phyloP scores from a whole-genome alignment of 2,329 filamentous ascomycete species.

The Aciculosporium take region DNA sequence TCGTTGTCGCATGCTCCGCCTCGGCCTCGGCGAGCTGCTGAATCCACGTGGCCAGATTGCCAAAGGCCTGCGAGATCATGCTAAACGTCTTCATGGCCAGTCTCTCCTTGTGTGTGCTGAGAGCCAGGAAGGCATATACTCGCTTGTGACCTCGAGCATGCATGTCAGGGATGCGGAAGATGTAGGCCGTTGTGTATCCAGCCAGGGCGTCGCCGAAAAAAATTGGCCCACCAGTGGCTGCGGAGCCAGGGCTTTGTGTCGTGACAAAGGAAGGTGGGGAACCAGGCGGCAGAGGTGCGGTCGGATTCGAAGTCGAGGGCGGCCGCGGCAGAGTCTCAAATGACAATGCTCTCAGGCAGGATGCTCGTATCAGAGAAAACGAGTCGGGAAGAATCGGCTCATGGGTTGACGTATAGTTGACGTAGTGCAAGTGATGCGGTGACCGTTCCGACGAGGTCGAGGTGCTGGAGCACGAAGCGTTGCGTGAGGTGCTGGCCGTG shows the following conservation, averaged over 20 bases:
- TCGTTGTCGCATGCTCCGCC: slow-evolving; percentile 39
- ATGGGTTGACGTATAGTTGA: slow-evolving; percentile 56
- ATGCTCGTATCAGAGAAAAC: slow-evolving; percentile 52
- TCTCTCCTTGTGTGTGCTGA: slow-evolving; percentile 51
- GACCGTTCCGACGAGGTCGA: slow-evolving; percentile 32
- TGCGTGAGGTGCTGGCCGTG: slow-evolving; percentile 27
- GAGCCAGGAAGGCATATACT: slow-evolving; percentile 53
- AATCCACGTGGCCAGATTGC: slow-evolving; percentile 51
- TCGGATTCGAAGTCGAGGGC: slow-evolving; percentile 27
- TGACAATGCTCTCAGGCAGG: slow-evolving; percentile 51
- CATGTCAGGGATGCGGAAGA: slow-evolving; percentile 54
- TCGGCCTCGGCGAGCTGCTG: slow-evolving; percentile 49
- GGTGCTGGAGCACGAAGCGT: slow-evolving; percentile 38
- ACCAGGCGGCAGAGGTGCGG: slow-evolving; percentile 20
- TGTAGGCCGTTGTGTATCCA: slow-evolving; percentile 56
- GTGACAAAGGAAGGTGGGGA: slow-evolving; percentile 38
- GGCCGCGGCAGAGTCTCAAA: slow-evolving; percentile 50
- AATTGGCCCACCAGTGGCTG: slow-evolving; percentile 49
- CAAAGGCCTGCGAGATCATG: slow-evolving; percentile 46
- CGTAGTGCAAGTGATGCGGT: slow-evolving; percentile 45
- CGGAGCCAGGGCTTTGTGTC: slow-evolving; percentile 36
- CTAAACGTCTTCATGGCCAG: slow-evolving; percentile 52
- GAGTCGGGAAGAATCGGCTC: slow-evolving; percentile 47
- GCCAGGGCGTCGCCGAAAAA: slow-evolving; percentile 53
- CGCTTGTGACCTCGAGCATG: slow-evolving; percentile 54